Evolutionary conservation across 73 alveolate genomes (phyloP).

Genomic region (Tetrahymena malaccensis): DNA sequence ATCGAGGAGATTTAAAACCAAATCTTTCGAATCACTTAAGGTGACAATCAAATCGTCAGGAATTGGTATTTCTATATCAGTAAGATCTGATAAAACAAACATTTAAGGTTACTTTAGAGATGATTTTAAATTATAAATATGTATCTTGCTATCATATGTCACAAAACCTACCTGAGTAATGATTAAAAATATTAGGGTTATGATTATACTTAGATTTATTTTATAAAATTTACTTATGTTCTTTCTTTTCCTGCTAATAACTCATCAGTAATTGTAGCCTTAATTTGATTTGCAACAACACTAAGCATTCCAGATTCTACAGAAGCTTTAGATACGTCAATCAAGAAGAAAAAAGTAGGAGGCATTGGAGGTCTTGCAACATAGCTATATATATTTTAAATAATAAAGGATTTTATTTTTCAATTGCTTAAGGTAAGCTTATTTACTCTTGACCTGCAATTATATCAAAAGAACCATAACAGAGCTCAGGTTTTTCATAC

Average conservation of each 20-base stretch:
- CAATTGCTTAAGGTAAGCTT: background rate
- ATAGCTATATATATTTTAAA: slow-evolving; percentile 32
- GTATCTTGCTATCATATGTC: slow-evolving; percentile 77
- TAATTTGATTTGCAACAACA: slow-evolving; percentile 57
- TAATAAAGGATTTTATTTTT: slow-evolving; percentile 26
- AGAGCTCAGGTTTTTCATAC: slow-evolving; percentile 73
- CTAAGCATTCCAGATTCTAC: slow-evolving; percentile 72
- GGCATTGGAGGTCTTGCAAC: slow-evolving; percentile 88
- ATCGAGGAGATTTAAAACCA: slow-evolving; percentile 51
- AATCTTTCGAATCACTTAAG: slow-evolving; percentile 71
- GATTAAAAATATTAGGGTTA: slow-evolving; percentile 54
- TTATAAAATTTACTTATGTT: background rate
- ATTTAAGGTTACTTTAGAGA: slow-evolving; percentile 70
- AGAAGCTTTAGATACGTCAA: slow-evolving; percentile 82
- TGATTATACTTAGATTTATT: background rate
- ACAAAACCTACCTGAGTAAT: slow-evolving; percentile 69
- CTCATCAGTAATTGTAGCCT: slow-evolving; percentile 50
- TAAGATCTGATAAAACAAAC: slow-evolving; percentile 67
- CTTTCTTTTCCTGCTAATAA: background rate
- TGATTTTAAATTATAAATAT: slow-evolving; percentile 72
- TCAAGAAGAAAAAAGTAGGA: slow-evolving; percentile 79
- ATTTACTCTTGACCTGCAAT: slow-evolving; percentile 34
- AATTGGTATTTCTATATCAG: slow-evolving; percentile 70
- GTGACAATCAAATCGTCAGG: slow-evolving; percentile 77
- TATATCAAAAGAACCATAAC: slow-evolving; percentile 82